phyloP scores from a whole-genome alignment of 1,139 yeast species.

The Fermentozyma sake region DNA sequence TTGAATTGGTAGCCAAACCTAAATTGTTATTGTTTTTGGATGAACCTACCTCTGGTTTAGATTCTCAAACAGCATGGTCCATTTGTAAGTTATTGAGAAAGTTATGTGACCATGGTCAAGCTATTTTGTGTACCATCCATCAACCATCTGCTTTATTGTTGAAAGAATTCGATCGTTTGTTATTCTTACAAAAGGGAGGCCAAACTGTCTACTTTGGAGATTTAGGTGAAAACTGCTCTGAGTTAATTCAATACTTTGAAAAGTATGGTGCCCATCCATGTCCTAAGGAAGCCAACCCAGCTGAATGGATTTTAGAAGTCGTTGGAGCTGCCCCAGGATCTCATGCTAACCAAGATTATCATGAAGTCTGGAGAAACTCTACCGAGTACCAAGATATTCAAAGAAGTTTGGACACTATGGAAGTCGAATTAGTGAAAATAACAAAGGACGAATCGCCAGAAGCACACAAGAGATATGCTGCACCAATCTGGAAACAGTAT shows the following conservation, averaged over 20 bases:
- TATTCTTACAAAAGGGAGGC: conserved; percentile 73
- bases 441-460: conserved; percentile 10
- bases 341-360: conserved; percentile 58
- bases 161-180: conserved; percentile 72
- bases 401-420: conserved; percentile 41
- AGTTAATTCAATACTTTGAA: conserved; percentile 67
- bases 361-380: conserved; percentile 62
- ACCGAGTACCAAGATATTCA: conserved; percentile 45
- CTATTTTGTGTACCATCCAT: conserved; percentile 78
- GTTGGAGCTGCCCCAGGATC: conserved; percentile 83
- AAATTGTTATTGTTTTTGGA: conserved; percentile 75
- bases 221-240: conserved; percentile 59
- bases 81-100: conserved; percentile 72
- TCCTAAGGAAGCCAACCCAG: conserved; percentile 69
- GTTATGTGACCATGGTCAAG: conserved; percentile 75
- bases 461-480: conserved; percentile 33
- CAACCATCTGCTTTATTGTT: conserved; percentile 78
- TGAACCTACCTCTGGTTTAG: conserved; percentile 92
- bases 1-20: conserved; percentile 86
- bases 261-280: conserved; percentile 54
- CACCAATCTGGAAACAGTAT: conserved; percentile 45
- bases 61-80: conserved; percentile 91
- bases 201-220: conserved; percentile 79
- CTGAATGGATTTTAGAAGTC: conserved; percentile 79
- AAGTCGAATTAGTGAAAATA: conserved; percentile 36